Percentiles rank a stretch among this genome's conserved stretches.
Conservation (phyloP, 352 stramenopile species). For the Pythium folliculosum region DNA sequence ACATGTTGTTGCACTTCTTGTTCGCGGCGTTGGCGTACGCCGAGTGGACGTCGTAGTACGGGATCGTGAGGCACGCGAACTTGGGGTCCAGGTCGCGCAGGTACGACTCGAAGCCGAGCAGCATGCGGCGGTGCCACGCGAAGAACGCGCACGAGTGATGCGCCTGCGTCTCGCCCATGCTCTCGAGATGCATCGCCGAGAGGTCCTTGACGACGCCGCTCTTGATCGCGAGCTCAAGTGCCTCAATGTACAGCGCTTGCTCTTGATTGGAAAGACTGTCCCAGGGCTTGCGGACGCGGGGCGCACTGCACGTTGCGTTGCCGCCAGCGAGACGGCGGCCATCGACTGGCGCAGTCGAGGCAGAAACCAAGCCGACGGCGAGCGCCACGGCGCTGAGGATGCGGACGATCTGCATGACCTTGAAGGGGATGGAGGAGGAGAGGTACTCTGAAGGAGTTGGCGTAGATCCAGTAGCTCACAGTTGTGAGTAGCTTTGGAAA, state of each 20-base stretch:
- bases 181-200: conserved; percentile 47
- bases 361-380: conserved; percentile 10
- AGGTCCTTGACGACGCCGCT: conserved; percentile 53
- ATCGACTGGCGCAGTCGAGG: neutral
- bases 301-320: conserved; percentile 42
- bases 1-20: conserved; percentile 56
- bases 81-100: conserved; percentile 54
- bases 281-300: conserved; percentile 62
- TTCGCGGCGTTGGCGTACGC: conserved; percentile 53
- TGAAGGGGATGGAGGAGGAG: neutral
- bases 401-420: conserved; percentile 19
- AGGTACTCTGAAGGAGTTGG: neutral
- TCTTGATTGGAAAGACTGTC: conserved; percentile 39
- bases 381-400: conserved; percentile 13
- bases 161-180: conserved; percentile 48
- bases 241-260: conserved; percentile 62
- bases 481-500: conserved; percentile 12
- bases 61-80: conserved; percentile 68
- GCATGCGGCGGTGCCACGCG: conserved; percentile 62
- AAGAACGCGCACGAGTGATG: conserved; percentile 64
- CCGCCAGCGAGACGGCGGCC: conserved; percentile 40
- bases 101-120: conserved; percentile 69
- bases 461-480: conserved; percentile 1
- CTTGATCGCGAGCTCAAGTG: conserved; percentile 40
- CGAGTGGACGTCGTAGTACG: conserved; percentile 81